These are phyloP conservation scores for Fusarium metavorans DNA, from an alignment of 2,329 filamentous ascomycete species.

Conservation along the genomic window DNA sequence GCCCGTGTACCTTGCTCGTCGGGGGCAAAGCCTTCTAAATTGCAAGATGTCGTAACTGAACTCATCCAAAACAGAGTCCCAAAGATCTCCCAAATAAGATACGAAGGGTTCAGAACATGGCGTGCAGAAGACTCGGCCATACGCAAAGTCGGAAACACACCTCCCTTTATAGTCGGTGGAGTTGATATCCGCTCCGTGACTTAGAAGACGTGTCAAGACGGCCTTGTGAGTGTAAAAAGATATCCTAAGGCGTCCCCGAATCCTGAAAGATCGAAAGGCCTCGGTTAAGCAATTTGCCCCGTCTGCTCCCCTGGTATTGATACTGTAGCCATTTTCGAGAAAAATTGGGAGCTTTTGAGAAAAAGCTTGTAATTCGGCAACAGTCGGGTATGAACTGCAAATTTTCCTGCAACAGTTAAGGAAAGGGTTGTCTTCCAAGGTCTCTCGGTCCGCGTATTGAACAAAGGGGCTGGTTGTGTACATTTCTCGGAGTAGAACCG, in stretches of 20 bases:
- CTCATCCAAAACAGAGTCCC: not conserved
- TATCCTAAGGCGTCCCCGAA: not conserved
- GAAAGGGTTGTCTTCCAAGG: no score
- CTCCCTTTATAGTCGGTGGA: rapidly evolving
- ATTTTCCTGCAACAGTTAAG: no score
- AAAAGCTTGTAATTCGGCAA: not conserved
- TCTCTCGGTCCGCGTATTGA: no score
- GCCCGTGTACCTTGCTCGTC: not conserved
- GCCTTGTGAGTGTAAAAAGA: not conserved
- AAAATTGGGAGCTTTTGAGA: not conserved
- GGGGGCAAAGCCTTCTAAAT: rapidly evolving
- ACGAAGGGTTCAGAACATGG: not conserved
- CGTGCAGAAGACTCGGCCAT: not conserved
- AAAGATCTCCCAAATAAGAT: not conserved
- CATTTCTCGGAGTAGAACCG: no score
- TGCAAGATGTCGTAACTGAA: not conserved
- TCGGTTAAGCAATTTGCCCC: not conserved
- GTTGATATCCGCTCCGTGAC: not conserved
- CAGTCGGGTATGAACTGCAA: no score
- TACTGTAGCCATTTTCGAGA: not conserved
- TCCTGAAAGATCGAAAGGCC: not conserved
- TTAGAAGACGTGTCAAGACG: not conserved
- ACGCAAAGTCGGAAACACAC: not conserved
- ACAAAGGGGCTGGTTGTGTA: no score
- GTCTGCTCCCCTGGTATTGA: not conserved